Evolutionary conservation across 306 rosid species (phyloP).

Genomic region (Quercus agrifolia): DNA sequence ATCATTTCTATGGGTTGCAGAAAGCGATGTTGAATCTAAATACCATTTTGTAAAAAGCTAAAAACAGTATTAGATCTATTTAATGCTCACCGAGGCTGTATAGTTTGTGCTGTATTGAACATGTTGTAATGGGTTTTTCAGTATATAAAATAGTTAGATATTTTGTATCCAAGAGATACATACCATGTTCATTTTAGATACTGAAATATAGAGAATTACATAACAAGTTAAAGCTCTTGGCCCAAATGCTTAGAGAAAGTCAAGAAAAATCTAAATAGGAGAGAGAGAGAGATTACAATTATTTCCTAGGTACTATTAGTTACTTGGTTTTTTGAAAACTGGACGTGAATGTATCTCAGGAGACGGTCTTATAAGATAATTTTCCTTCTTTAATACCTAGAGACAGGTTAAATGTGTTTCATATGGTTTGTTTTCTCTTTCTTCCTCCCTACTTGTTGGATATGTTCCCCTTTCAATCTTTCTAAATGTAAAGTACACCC

Average conservation of each 20-base stretch:
- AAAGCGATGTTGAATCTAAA: slow-evolving; percentile 77
- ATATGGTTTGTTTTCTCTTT: not conserved
- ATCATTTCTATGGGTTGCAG: slow-evolving; percentile 85
- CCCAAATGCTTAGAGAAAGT: not conserved
- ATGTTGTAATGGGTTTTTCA: slow-evolving; percentile 13
- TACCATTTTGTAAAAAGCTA: slow-evolving; percentile 61
- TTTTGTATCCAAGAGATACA: not conserved
- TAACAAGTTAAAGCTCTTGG: not conserved
- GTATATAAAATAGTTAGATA: slow-evolving; percentile 8
- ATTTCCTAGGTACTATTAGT: no score
- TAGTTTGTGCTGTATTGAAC: slow-evolving; percentile 22
- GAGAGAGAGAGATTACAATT: no score
- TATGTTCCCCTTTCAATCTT: not conserved
- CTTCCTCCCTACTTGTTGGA: not conserved
- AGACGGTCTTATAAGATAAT: no score
- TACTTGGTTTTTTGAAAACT: no score
- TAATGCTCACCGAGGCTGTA: slow-evolving; percentile 21
- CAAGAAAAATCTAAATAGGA: not conserved
- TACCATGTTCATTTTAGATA: not conserved
- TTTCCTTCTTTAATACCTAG: no score
- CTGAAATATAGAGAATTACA: not conserved
- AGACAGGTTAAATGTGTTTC: no score
- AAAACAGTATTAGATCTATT: slow-evolving; percentile 12
- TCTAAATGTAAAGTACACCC: no score
- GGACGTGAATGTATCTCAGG: no score